Evolutionary conservation across 1,139 yeast genomes (phyloP), one percentile per base, ranked within the genome.

Genomic region (Pichiaceae sp.): DNA sequence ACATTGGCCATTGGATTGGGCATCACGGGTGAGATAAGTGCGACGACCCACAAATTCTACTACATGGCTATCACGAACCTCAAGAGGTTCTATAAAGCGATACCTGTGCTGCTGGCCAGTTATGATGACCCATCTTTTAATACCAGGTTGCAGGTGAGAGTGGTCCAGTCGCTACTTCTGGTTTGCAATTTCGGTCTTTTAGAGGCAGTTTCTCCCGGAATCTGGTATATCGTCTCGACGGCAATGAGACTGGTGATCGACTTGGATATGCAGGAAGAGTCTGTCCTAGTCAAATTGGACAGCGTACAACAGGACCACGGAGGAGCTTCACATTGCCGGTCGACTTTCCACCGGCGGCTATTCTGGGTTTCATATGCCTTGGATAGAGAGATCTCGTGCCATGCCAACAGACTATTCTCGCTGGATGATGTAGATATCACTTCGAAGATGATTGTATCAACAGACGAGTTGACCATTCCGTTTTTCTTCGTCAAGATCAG

Each of bases 331-430:
- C n/a, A 9, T n/a, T n/a, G n/a, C n/a, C n/a, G n/a, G n/a, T n/a
- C n/a, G n/a, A 14, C 28, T 4, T 19, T 41, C 7, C 45, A 43
- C 33, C 28, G 47, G 29, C 29, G 36, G 5, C 38, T 51, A 11
- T 52, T 52, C 35, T 53, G 57, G 56, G 40, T 51, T 34, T 42
- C 45, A 18, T 51, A 43, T 39, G 39, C 46, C 1, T 36, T 53
- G 21, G 56, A 53, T 31, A 37, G 56, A 6, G 56, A 52, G 27
- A 44, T 51, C 2, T 47, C 50, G 27, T 39, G 46, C 20, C 47
- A 47, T 33, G 48, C 47, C 9, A 36, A 40, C 23, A 44, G 48
- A 9, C 55, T 52, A 12, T 49, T 49, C 32, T 39, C 40, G 6
- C 38, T 53, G 8, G 40, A 48, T 25, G 53, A 48, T 27, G 33